These are phyloP conservation scores for Ligustrum vulgare DNA, from an alignment of 257 asterid genomes.

Conservation along the genomic window DNA sequence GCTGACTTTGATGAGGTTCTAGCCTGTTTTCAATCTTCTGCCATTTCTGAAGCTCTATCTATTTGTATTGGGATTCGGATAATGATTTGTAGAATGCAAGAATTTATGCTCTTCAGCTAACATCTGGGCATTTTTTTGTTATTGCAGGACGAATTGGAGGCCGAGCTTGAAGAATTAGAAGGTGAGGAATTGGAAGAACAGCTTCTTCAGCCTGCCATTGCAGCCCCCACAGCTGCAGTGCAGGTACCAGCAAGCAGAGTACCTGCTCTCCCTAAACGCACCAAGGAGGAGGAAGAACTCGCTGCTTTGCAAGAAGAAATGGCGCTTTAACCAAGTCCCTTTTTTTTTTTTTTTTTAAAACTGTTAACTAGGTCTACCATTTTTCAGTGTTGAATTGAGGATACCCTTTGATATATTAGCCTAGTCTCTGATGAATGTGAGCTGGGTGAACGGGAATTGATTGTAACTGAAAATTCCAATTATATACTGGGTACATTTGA, in stretches of 20 bases:
- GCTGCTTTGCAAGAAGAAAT: slow-evolving; percentile 40
- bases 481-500: background rate
- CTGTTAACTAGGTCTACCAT: background rate
- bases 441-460: background rate
- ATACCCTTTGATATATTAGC: background rate
- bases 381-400: background rate
- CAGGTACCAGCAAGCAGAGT: slow-evolving; percentile 28
- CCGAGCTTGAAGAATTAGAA: slow-evolving; percentile 42
- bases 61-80: background rate
- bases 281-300: slow-evolving; percentile 39
- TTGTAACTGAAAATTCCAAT: background rate
- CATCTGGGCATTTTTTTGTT: background rate
- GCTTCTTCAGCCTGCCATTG: slow-evolving; percentile 38
- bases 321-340: slow-evolving; percentile 31
- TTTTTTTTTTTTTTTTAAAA: background rate
- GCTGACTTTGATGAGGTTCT: slow-evolving; percentile 42
- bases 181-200: slow-evolving; percentile 38
- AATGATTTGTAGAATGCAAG: background rate
- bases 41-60: background rate
- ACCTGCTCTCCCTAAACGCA: slow-evolving; percentile 27
- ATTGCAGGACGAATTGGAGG: slow-evolving; percentile 41
- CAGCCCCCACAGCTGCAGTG: slow-evolving; percentile 35
- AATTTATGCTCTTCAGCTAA: background rate
- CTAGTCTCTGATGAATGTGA: background rate
- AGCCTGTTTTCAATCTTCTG: background rate